phyloP scores from a whole-genome alignment of 768 basidiomycete genomes.

The Tubosaeta sp. region DNA sequence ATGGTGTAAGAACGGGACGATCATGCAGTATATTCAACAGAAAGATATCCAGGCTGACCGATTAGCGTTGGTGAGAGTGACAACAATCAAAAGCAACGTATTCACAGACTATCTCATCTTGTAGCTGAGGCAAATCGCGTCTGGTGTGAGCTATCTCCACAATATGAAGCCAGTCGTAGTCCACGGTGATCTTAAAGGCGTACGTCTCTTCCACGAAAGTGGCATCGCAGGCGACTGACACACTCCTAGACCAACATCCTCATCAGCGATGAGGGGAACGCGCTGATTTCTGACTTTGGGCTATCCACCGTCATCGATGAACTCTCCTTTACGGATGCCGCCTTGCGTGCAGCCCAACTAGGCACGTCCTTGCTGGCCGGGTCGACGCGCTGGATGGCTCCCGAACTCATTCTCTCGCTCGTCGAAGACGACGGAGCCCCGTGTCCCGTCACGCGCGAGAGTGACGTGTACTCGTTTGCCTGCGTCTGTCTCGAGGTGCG shows the following conservation, averaged over 20 bases:
- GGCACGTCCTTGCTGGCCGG: slow-evolving; percentile 32
- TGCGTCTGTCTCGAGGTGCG: slow-evolving; percentile 56
- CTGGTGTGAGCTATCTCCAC: slow-evolving; percentile 56
- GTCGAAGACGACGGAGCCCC: slow-evolving; percentile 41
- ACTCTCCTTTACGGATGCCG: slow-evolving; percentile 32
- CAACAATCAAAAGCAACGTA: background rate
- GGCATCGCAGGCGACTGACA: background rate
- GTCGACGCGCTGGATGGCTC: slow-evolving; percentile 43
- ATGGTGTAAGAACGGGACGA: slow-evolving; percentile 59
- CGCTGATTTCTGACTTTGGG: slow-evolving; percentile 61
- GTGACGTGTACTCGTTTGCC: slow-evolving; percentile 59
- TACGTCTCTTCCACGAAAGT: slow-evolving; percentile 22
- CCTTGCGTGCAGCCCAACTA: slow-evolving; percentile 21
- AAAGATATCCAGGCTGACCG: slow-evolving; percentile 39
- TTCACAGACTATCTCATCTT: background rate
- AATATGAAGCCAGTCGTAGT: slow-evolving; percentile 49
- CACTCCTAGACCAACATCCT: slow-evolving; percentile 50
- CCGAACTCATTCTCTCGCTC: slow-evolving; percentile 49
- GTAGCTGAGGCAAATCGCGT: slow-evolving; percentile 52
- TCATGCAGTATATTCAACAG: slow-evolving; percentile 45
- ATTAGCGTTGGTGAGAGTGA: slow-evolving; percentile 41
- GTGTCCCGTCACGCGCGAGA: slow-evolving; percentile 46
- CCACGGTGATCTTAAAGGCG: slow-evolving; percentile 62
- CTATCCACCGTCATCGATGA: slow-evolving; percentile 56
- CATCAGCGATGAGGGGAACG: slow-evolving; percentile 45